phyloP scores from a whole-genome alignment of 176 grass and related monocot species.

The Avena atlantica region DNA sequence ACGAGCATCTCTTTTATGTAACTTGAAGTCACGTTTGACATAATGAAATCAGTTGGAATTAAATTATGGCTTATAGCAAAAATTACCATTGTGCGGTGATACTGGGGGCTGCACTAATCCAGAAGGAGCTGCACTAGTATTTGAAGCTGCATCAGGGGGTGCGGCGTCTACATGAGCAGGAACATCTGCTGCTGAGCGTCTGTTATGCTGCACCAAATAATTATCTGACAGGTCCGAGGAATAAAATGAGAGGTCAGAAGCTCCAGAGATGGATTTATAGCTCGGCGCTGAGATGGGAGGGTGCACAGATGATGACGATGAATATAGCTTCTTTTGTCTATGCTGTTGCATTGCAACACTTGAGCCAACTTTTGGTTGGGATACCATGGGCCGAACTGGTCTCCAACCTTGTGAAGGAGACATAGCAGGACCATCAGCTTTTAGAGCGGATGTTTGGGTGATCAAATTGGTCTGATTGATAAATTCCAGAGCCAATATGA shows the following conservation, averaged over 20 bases:
- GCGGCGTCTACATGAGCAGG: slow-evolving; percentile 54
- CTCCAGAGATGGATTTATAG: slow-evolving; percentile 45
- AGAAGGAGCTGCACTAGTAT: slow-evolving; percentile 68
- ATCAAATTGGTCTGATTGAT: slow-evolving; percentile 40
- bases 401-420: slow-evolving; percentile 57
- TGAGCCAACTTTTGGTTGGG: slow-evolving; percentile 38
- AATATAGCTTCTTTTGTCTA: slow-evolving; percentile 49
- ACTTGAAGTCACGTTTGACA: slow-evolving; percentile 26
- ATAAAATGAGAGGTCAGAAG: slow-evolving; percentile 45
- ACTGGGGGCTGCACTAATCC: slow-evolving; percentile 68
- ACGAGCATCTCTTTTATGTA: slow-evolving; percentile 7
- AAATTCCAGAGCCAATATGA: slow-evolving; percentile 49
- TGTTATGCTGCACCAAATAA: slow-evolving; percentile 33
- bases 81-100: slow-evolving; percentile 67
- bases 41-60: slow-evolving; percentile 29
- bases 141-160: slow-evolving; percentile 58
- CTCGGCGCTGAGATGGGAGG: slow-evolving; percentile 53
- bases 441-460: slow-evolving; percentile 50
- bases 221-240: slow-evolving; percentile 44
- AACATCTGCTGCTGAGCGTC: slow-evolving; percentile 43
- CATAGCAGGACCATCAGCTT: slow-evolving; percentile 47
- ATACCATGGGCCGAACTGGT: slow-evolving; percentile 46
- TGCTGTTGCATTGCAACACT: slow-evolving; percentile 41
- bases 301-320: slow-evolving; percentile 41
- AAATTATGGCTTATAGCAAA: slow-evolving; percentile 33